These are phyloP conservation scores for Prunus mira DNA, from an alignment of 306 rosid species.

Conservation along the genomic window DNA sequence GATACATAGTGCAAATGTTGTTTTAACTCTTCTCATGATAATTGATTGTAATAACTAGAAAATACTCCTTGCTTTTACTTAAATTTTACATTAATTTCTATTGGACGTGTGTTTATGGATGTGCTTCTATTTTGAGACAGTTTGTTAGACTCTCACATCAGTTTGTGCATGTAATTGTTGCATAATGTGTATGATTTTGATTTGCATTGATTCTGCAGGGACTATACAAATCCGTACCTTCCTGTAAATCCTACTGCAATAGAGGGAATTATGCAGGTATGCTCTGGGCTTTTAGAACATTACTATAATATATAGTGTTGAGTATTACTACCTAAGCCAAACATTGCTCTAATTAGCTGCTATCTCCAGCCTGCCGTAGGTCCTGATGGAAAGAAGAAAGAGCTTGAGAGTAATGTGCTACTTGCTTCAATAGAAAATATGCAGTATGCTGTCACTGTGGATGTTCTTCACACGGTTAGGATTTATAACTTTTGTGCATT, in stretches of 20 bases:
- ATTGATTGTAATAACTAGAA: no score
- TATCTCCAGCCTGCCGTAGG: constrained; percentile 64
- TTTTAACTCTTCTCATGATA: no score
- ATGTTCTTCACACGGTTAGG: constrained; percentile 79
- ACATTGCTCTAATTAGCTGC: constrained; percentile 27
- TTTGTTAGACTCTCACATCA: neutral
- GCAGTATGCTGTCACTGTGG: constrained; percentile 97
- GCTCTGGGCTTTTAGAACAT: constrained; percentile 9
- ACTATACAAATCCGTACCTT: constrained; percentile 89
- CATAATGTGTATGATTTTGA: constrained; percentile 4
- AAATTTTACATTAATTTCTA: no score
- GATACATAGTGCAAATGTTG: no score
- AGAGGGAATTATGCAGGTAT: constrained; percentile 76
- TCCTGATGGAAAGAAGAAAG: constrained; percentile 87
- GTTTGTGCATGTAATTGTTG: neutral
- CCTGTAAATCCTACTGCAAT: constrained; percentile 94
- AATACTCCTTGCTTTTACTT: neutral
- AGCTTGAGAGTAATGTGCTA: constrained; percentile 85
- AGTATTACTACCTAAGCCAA: neutral
- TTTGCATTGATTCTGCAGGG: constrained; percentile 50
- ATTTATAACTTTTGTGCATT: neutral
- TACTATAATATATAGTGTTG: constrained; percentile 7
- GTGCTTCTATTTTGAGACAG: neutral
- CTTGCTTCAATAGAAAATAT: constrained; percentile 92
- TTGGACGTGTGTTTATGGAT: neutral